Evolutionary conservation across 1,284 basidiomycete genomes (phyloP).

Genomic region (Ustilago crameri): DNA sequence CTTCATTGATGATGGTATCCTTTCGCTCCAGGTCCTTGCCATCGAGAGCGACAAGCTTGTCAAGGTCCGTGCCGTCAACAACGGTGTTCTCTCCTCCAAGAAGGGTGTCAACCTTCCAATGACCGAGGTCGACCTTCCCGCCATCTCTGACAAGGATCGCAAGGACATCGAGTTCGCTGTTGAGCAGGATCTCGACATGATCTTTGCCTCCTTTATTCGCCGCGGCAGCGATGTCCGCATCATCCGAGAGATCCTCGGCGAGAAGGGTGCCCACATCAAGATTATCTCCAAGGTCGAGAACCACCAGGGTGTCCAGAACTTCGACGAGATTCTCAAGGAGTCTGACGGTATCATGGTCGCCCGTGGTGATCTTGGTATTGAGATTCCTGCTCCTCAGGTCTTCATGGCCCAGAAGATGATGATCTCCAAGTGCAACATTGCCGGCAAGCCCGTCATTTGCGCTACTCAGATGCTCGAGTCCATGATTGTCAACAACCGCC

Average conservation of each 20-base stretch:
- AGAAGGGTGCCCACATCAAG: conserved; percentile 67
- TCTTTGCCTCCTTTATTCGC: conserved; percentile 68
- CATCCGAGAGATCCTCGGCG: conserved; percentile 66
- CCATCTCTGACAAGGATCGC: conserved; percentile 92
- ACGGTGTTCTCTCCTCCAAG: conserved; percentile 90
- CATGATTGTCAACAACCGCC: conserved; percentile 69
- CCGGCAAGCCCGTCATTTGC: conserved; percentile 88
- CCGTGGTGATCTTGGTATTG: conserved; percentile 67
- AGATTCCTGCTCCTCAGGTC: conserved; percentile 73
- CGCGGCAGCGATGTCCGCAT: conserved; percentile 61
- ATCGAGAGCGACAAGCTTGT: conserved; percentile 71
- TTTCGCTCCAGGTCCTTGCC: conserved; percentile 89
- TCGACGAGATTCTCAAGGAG: conserved; percentile 68
- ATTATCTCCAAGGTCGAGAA: conserved; percentile 69
- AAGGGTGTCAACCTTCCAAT: conserved; percentile 99
- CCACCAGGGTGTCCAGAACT: conserved; percentile 68
- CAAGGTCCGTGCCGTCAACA: conserved; percentile 88
- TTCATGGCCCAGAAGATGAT: conserved; percentile 69
- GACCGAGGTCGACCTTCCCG: conserved; percentile 96
- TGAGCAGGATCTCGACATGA: conserved; percentile 97
- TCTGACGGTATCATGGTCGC: conserved; percentile 69
- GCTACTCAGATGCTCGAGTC: conserved; percentile 99
- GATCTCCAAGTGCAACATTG: conserved; percentile 68
- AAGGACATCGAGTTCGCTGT: conserved; percentile 93
- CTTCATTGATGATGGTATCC: conserved; percentile 96